These are phyloP conservation scores for Cerioporus squamosus DNA, from an alignment of 1,284 basidiomycete genomes.

Conservation along the genomic window DNA sequence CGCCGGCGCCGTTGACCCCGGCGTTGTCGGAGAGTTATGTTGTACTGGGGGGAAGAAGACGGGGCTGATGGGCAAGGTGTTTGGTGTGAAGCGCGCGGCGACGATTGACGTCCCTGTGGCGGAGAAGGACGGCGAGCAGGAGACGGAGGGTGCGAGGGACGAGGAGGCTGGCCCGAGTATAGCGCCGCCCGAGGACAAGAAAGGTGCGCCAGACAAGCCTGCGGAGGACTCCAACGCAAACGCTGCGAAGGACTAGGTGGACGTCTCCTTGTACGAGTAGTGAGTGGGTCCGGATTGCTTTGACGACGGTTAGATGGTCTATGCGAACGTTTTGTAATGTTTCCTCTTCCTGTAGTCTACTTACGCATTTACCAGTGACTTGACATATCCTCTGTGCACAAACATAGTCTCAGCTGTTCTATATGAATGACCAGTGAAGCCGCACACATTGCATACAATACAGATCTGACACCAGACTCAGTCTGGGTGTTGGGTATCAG, in stretches of 20 bases:
- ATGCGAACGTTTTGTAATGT: too few species aligned
- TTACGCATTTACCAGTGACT: too few species aligned
- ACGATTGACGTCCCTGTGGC: constrained; percentile 9
- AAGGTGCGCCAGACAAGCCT: constrained; percentile 16
- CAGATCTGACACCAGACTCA: too few species aligned
- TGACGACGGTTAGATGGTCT: too few species aligned
- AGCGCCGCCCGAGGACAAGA: constrained; percentile 20
- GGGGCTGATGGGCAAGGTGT: constrained; percentile 20
- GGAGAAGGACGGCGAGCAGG: background rate
- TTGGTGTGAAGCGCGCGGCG: constrained; percentile 15
- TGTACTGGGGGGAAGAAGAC: constrained; percentile 9
- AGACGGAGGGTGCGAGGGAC: background rate
- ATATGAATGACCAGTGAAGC: too few species aligned
- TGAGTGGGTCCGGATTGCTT: too few species aligned
- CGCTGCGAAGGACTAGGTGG: background rate
- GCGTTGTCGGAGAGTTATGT: background rate
- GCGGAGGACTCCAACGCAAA: constrained; percentile 3
- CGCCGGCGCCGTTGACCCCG: constrained; percentile 1
- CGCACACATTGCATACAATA: too few species aligned
- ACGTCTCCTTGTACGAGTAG: too few species aligned
- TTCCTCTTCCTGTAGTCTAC: too few species aligned
- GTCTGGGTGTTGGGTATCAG: too few species aligned
- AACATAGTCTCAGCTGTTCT: too few species aligned
- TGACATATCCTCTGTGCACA: too few species aligned
- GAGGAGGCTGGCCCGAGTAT: constrained; percentile 10